Conservation (phyloP, 1,284 basidiomycete species). For the Melampsora larici-populina region DNA sequence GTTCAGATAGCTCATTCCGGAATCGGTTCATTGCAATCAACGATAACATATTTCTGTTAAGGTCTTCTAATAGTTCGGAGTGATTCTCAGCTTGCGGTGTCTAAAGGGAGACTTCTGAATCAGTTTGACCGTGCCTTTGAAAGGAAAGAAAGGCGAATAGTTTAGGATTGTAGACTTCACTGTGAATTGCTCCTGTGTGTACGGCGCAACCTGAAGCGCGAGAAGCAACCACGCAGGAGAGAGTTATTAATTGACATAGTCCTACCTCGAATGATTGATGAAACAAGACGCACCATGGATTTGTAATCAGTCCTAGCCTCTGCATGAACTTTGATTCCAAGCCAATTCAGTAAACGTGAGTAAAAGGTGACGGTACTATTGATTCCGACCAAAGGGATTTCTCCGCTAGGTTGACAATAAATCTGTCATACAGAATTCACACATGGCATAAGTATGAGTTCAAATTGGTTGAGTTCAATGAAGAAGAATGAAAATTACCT, state of each 20-base stretch:
- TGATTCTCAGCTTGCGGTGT: slow-evolving; percentile 51
- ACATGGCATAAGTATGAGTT: neutral
- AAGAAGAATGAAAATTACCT: slow-evolving; percentile 45
- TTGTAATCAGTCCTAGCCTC: slow-evolving; percentile 56
- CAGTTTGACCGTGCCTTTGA: neutral
- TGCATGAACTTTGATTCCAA: slow-evolving; percentile 55
- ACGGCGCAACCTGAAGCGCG: slow-evolving; percentile 46
- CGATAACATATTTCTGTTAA: slow-evolving; percentile 50
- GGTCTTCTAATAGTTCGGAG: slow-evolving; percentile 47
- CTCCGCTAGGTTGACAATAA: slow-evolving; percentile 55
- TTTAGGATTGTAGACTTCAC: slow-evolving; percentile 16
- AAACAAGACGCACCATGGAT: slow-evolving; percentile 47
- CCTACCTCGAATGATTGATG: neutral
- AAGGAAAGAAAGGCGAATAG: neutral
- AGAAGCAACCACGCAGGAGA: neutral
- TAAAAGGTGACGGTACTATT: slow-evolving; percentile 51
- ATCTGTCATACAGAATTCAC: slow-evolving; percentile 45
- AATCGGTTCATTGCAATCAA: slow-evolving; percentile 50
- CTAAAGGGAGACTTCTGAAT: slow-evolving; percentile 7
- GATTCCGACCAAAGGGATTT: slow-evolving; percentile 55
- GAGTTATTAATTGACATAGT: neutral
- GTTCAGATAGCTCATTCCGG: slow-evolving; percentile 44
- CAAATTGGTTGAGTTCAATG: neutral
- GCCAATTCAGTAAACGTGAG: slow-evolving; percentile 54
- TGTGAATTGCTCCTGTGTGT: slow-evolving; percentile 49